Percentiles rank a stretch among this genome's conserved stretches.
Conservation (phyloP, 768 basidiomycete species). For the Fomitopsis serialis region DNA sequence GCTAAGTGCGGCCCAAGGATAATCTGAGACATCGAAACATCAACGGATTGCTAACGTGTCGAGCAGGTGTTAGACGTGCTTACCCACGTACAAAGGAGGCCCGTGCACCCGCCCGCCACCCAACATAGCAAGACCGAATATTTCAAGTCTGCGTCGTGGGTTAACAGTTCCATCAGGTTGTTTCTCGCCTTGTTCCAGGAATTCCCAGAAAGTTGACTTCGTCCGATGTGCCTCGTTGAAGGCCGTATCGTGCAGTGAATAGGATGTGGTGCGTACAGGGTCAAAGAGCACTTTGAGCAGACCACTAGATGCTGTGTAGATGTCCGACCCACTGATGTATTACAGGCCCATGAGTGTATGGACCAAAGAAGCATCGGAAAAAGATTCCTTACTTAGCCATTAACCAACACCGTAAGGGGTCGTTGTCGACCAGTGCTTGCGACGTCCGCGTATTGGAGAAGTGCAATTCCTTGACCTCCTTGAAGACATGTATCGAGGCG, state of each 20-base stretch:
- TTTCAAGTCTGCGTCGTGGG: slow-evolving; percentile 1
- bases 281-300: slow-evolving; percentile 6
- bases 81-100: slow-evolving; percentile 5
- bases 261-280: slow-evolving; percentile 1
- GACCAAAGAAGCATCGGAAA: too few relatives aligned
- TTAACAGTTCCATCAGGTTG: slow-evolving; percentile 4
- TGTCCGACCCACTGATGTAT: background rate
- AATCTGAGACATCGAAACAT: background rate
- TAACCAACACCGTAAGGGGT: slow-evolving; percentile 3
- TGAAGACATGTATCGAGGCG: slow-evolving; percentile 3
- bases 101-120: slow-evolving; percentile 5
- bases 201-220: slow-evolving; percentile 4
- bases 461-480: slow-evolving; percentile 1
- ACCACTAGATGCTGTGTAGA: slow-evolving; percentile 5
- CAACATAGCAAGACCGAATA: slow-evolving; percentile 7
- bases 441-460: slow-evolving; percentile 5
- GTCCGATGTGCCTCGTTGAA: background rate
- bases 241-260: background rate
- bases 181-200: slow-evolving; percentile 4
- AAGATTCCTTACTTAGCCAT: background rate
- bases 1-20: slow-evolving; percentile 8
- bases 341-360: too few relatives aligned
- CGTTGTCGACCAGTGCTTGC: background rate
- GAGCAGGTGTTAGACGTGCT: background rate
- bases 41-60: too few relatives aligned